A percentile compares a stretch with the other conserved stretches of the same genome.
phyloP scores from a whole-genome alignment of 192 early-diverging fungal genomes.

The Dissophora globulifera region DNA sequence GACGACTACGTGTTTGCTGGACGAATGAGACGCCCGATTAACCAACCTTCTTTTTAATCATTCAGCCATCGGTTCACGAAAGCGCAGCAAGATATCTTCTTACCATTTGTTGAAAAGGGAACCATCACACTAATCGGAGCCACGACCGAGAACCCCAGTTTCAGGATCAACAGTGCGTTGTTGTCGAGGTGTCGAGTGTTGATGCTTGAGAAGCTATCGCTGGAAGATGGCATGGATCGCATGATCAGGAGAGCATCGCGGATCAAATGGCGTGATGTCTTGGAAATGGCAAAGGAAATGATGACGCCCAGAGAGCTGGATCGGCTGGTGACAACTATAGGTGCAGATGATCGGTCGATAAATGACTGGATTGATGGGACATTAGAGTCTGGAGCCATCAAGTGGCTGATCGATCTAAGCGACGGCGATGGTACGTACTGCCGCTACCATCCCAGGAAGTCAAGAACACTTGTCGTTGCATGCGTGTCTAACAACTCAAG shows the following conservation, averaged over 20 bases:
- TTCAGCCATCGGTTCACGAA: constrained; percentile 85
- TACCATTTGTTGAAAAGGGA: constrained; percentile 82
- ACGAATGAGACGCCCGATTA: neutral
- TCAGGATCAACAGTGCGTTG: constrained; percentile 84
- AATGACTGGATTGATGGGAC: constrained; percentile 23
- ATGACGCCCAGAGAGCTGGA: constrained; percentile 20
- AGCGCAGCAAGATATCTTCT: constrained; percentile 87
- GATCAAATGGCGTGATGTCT: constrained; percentile 59
- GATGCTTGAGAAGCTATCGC: constrained; percentile 71
- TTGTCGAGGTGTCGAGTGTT: constrained; percentile 85
- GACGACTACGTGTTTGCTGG: no score
- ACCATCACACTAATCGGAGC: constrained; percentile 75
- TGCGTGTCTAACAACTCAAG: no score
- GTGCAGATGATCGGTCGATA: constrained; percentile 2
- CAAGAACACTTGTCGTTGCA: no score
- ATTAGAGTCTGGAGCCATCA: constrained; percentile 54
- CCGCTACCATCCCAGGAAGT: no score
- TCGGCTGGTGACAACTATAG: neutral
- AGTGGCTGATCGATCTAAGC: constrained; percentile 69
- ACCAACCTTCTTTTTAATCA: neutral
- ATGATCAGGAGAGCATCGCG: constrained; percentile 70
- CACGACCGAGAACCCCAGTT: constrained; percentile 88
- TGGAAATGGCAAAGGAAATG: constrained; percentile 33
- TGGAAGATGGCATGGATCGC: constrained; percentile 62
- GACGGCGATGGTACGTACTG: constrained; percentile 89